Percentiles rank a stretch among this genome's conserved stretches.
Conservation (phyloP, 257 asterid genomes). For the Verbascum thapsus region DNA sequence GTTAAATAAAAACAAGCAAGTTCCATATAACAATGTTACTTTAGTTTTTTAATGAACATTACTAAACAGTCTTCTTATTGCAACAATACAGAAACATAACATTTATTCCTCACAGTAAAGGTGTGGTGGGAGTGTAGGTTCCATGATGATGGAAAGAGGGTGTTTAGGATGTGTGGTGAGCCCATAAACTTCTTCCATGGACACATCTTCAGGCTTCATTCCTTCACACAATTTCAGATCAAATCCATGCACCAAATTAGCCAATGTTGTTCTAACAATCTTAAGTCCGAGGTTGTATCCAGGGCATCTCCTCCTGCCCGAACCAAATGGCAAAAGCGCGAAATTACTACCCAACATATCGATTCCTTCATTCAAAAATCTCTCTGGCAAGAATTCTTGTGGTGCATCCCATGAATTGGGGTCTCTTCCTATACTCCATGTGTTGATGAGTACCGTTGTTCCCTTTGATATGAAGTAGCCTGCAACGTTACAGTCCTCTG, state of each 20-base stretch:
- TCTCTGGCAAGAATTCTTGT: too few relatives aligned
- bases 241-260: constrained; percentile 36
- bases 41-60: too few relatives aligned
- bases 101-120: too few relatives aligned
- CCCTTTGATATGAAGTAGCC: too few relatives aligned
- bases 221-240: constrained; percentile 22
- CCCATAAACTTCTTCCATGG: too few relatives aligned
- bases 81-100: too few relatives aligned
- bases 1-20: too few relatives aligned
- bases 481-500: too few relatives aligned
- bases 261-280: constrained; percentile 6
- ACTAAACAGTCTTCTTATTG: too few relatives aligned
- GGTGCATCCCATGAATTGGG: constrained; percentile 19
- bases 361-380: constrained; percentile 6
- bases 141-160: constrained; percentile 19
- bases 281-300: constrained; percentile 24
- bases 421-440: constrained; percentile 23
- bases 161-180: too few relatives aligned
- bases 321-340: constrained; percentile 21
- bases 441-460: constrained; percentile 11
- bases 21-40: too few relatives aligned
- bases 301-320: constrained; percentile 22
- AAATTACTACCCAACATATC: constrained; percentile 23
- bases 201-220: constrained; percentile 18
- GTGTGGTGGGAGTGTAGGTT: constrained; percentile 27